Conservation (phyloP, 1,139 yeast genomes). For the Chernovozyma aurita region DNA sequence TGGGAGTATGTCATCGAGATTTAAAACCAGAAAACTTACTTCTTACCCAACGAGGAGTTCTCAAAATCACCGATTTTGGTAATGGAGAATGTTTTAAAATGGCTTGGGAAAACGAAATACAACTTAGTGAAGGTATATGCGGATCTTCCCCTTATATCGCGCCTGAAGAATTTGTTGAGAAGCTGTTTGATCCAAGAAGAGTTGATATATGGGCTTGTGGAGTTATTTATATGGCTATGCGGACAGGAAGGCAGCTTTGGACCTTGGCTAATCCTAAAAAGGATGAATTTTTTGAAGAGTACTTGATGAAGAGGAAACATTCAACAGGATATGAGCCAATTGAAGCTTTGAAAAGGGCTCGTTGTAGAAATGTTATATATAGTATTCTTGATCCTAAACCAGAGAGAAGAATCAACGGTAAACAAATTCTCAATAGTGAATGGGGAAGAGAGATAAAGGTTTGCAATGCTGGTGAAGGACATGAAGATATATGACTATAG, state of each 20-base stretch:
- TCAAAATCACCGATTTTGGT: slow-evolving; percentile 94
- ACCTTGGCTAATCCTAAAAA: slow-evolving; percentile 68
- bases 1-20: slow-evolving; percentile 96
- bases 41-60: slow-evolving; percentile 70
- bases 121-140: slow-evolving; percentile 77
- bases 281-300: slow-evolving; percentile 76
- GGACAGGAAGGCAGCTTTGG: slow-evolving; percentile 95
- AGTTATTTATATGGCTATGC: slow-evolving; percentile 96
- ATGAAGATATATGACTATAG: not conserved
- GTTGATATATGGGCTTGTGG: slow-evolving; percentile 98
- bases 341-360: slow-evolving; percentile 72
- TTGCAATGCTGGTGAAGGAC: slow-evolving; percentile 60
- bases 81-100: slow-evolving; percentile 92
- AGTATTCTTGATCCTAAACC: slow-evolving; percentile 92
- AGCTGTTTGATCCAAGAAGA: slow-evolving; percentile 82
- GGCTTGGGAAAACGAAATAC: slow-evolving; percentile 94
- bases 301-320: slow-evolving; percentile 70
- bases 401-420: slow-evolving; percentile 77
- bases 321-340: slow-evolving; percentile 89
- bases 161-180: slow-evolving; percentile 80
- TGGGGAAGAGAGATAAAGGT: slow-evolving; percentile 90
- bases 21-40: slow-evolving; percentile 90
- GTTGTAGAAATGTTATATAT: slow-evolving; percentile 89
- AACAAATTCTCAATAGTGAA: slow-evolving; percentile 84
- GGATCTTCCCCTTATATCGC: slow-evolving; percentile 94